Evolutionary conservation across 352 stramenopile genomes (phyloP).

Genomic region (Pseudoperonospora humuli): DNA sequence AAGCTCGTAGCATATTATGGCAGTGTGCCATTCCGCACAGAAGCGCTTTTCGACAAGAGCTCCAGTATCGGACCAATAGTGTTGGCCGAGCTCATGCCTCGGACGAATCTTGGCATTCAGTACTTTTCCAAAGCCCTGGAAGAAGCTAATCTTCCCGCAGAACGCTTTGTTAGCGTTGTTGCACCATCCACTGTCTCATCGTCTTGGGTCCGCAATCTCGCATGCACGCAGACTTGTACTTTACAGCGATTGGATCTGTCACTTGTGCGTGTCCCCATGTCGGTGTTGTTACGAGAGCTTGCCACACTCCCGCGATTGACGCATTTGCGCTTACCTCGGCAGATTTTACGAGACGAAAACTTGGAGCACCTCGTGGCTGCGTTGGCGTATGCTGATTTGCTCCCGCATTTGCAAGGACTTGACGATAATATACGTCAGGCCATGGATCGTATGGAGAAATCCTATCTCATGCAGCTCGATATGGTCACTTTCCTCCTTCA

Average conservation of each 20-base stretch:
- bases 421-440: conserved; percentile 48
- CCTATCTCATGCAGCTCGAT: conserved; percentile 57
- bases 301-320: conserved; percentile 41
- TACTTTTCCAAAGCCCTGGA: conserved; percentile 47
- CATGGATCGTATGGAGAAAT: conserved; percentile 66
- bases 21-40: conserved; percentile 15
- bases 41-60: conserved; percentile 10
- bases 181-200: conserved; percentile 41
- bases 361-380: conserved; percentile 64
- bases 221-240: conserved; percentile 39
- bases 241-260: conserved; percentile 64
- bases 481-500: conserved; percentile 59
- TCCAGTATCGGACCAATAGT: conserved; percentile 5
- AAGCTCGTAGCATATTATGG: conserved; percentile 34
- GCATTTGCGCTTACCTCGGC: conserved; percentile 48
- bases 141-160: conserved; percentile 32
- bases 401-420: conserved; percentile 44
- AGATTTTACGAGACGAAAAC: conserved; percentile 65
- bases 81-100: conserved; percentile 29
- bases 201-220: conserved; percentile 56
- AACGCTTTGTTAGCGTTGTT: conserved; percentile 63
- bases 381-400: conserved; percentile 41
- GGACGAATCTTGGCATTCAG: conserved; percentile 29
- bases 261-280: conserved; percentile 39
- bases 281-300: conserved; percentile 56